Base-by-base conservation (phyloP, 768 basidiomycete species). In the Rhodosporidiobolus odoratus region DNA sequence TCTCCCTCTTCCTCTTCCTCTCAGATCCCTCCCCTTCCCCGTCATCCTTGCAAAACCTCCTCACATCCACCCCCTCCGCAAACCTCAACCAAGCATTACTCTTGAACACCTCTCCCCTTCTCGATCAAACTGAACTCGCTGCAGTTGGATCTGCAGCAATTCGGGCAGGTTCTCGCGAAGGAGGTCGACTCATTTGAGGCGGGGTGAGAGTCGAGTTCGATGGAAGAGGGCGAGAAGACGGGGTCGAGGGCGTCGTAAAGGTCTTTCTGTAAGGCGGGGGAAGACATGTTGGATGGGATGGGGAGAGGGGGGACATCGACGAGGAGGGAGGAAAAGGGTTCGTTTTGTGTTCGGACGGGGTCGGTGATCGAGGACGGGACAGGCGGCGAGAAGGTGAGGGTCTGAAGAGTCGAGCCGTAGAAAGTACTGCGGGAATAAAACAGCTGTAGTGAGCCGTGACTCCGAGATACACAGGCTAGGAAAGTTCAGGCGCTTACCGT, bases 11-110 rank as follows among this genome's bases (percentile, higher is more conserved):
- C 25, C 83, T 82, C 76, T 87, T 89, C 83, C 90, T 92, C 69
- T 83, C 82, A 0, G 85, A 83, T 76, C 89, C 84, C 4, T 86
- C 89, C 58, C 83, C 85, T 69, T 91, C 88, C 77, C 30, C 66
- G 5, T 71, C 71, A 3, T 40, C 47, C 8, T 70, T 60, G 59
- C 95, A 82, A 82, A 94, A 99, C 21, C 96, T 88, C 79, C 96
- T 93, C 85, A 98, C 86, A 77, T 86, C 88, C 21, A 99, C 83
- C 16, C 86, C 89, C 79, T 93, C 90, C 25, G 84, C 87, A 77
- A 95, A 96, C 76, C 88, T 89, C 73, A 99, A 88, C 79, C 92
- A 95, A 6, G 92, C 92, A 77, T 99, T 95, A 9, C 91, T 92
- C 80, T 99, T 99, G 83, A 90, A 92, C 23, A 92, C 88, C 73